These are phyloP conservation scores for Hypoxylon fuscum DNA, from an alignment of 495 filamentous ascomycete species.

Conservation along the genomic window DNA sequence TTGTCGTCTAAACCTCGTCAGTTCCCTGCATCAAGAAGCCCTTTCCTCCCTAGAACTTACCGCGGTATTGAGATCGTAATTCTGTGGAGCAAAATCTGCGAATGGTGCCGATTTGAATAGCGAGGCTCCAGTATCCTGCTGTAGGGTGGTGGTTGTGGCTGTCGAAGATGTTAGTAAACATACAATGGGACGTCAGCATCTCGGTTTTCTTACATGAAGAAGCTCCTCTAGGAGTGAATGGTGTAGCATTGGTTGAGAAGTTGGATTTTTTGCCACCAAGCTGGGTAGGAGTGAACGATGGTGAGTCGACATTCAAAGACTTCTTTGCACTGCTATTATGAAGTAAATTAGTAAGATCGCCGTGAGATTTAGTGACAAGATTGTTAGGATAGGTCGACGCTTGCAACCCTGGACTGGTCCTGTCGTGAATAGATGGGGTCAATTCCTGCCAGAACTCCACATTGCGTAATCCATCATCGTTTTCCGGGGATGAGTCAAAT, in stretches of 20 bases:
- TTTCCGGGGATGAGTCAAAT: background rate
- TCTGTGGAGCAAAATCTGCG: conserved; percentile 81
- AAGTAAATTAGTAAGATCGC: conserved; percentile 12
- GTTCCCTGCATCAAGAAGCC: background rate
- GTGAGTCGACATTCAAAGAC: conserved; percentile 93
- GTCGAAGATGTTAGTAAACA: conserved; percentile 38
- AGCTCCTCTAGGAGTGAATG: conserved; percentile 78
- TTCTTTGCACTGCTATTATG: conserved; percentile 67
- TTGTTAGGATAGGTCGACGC: background rate
- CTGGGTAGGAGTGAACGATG: conserved; percentile 83
- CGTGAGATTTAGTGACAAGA: background rate
- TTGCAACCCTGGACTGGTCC: conserved; percentile 8
- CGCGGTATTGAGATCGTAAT: conserved; percentile 69
- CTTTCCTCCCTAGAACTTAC: conserved; percentile 55
- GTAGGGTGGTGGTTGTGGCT: conserved; percentile 49
- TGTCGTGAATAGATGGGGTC: background rate
- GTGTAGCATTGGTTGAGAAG: conserved; percentile 86
- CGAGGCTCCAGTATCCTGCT: conserved; percentile 49
- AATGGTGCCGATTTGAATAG: conserved; percentile 66
- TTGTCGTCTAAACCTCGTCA: conserved; percentile 35
- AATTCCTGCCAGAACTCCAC: background rate
- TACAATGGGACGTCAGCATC: background rate
- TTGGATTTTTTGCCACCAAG: conserved; percentile 65
- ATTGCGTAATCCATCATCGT: too few species aligned
- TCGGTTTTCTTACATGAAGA: conserved; percentile 43